Evolutionary conservation across 83 land plant species (phyloP).

Genomic region (Picea mariana): DNA sequence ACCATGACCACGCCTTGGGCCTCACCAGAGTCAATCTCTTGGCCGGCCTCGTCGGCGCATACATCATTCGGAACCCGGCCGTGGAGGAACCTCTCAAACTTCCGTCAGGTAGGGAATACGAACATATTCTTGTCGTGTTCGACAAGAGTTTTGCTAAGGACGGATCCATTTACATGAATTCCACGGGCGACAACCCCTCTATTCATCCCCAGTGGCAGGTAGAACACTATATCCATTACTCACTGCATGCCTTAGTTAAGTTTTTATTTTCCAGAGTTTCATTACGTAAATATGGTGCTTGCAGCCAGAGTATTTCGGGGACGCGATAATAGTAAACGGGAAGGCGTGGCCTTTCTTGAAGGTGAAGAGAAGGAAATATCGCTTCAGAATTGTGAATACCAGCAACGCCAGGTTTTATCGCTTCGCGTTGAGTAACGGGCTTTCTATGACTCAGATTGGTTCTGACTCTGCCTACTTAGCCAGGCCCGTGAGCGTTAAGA

Average conservation of each 20-base stretch:
- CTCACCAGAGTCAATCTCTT: slow-evolving; percentile 71
- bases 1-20: slow-evolving; percentile 83
- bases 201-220: slow-evolving; percentile 48
- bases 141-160: slow-evolving; percentile 26
- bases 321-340: slow-evolving; percentile 45
- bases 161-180: slow-evolving; percentile 39
- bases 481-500: neutral
- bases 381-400: slow-evolving; percentile 31
- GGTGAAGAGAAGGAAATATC: slow-evolving; percentile 19
- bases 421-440: slow-evolving; percentile 41
- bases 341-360: slow-evolving; percentile 43
- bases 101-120: slow-evolving; percentile 46
- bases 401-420: slow-evolving; percentile 35
- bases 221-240: neutral
- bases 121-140: slow-evolving; percentile 29
- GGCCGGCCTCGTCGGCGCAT: slow-evolving; percentile 71
- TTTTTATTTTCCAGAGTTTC: neutral
- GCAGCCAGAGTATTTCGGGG: slow-evolving; percentile 35
- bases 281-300: neutral
- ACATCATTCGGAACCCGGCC: slow-evolving; percentile 40
- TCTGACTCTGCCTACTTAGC: slow-evolving; percentile 33
- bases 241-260: neutral
- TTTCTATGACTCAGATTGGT: slow-evolving; percentile 36
- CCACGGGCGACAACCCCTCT: slow-evolving; percentile 30
- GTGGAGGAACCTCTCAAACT: slow-evolving; percentile 52